These are phyloP conservation scores for Wickerhamomyces sp. DNA, from an alignment of 1,139 yeast genomes.

Conservation along the genomic window DNA sequence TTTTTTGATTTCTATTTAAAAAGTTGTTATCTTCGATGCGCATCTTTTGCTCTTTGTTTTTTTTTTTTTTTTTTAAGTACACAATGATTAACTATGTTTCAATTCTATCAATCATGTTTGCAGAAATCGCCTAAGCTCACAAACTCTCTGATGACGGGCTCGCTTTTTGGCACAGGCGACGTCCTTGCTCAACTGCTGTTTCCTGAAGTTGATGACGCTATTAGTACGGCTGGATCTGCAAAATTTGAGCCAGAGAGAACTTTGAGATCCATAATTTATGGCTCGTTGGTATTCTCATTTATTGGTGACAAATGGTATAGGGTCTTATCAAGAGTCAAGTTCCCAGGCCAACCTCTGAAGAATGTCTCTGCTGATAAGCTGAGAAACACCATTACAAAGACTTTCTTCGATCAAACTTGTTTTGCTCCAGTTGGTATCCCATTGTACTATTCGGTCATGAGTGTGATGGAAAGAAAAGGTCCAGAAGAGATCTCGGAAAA, in stretches of 20 bases:
- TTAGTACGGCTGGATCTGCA: neutral
- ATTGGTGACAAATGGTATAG: slow-evolving; percentile 70
- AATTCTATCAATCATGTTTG: slow-evolving; percentile 35
- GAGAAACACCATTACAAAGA: slow-evolving; percentile 40
- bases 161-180: slow-evolving; percentile 75
- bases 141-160: slow-evolving; percentile 52
- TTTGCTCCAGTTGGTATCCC: slow-evolving; percentile 80
- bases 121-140: slow-evolving; percentile 47
- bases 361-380: slow-evolving; percentile 26
- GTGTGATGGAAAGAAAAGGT: slow-evolving; percentile 52
- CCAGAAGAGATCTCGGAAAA: slow-evolving; percentile 35
- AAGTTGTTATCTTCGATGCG: neutral
- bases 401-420: slow-evolving; percentile 63
- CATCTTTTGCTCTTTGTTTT: neutral
- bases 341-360: slow-evolving; percentile 27
- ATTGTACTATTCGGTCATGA: slow-evolving; percentile 62
- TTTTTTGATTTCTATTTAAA: too few species aligned
- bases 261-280: slow-evolving; percentile 64
- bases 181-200: slow-evolving; percentile 60
- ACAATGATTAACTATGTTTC: neutral
- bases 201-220: slow-evolving; percentile 27
- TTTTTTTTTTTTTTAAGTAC: neutral
- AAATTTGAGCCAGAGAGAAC: slow-evolving; percentile 47
- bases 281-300: slow-evolving; percentile 75
- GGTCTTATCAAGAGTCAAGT: slow-evolving; percentile 45